Conservation (phyloP, 495 filamentous ascomycete species). For the Xylaria nigripes region DNA sequence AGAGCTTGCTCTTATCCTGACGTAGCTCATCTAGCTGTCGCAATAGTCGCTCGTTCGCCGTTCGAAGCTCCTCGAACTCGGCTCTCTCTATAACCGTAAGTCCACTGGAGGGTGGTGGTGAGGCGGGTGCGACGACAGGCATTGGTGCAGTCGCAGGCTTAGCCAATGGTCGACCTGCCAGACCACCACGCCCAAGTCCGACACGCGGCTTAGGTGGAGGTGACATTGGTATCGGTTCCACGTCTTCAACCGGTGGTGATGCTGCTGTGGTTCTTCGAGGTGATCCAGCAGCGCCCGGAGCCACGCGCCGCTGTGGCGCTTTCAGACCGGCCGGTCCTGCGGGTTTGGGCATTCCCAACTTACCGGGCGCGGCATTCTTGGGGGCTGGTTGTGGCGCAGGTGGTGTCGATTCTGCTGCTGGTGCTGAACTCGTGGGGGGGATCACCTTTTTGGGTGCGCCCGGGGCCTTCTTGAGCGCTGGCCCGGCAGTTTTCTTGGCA, state of each 20-base stretch:
- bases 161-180: constrained; percentile 80
- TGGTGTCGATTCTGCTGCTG: constrained; percentile 37
- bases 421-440: constrained; percentile 36
- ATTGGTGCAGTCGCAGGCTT: constrained; percentile 51
- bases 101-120: constrained; percentile 46
- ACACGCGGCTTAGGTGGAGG: constrained; percentile 57
- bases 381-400: constrained; percentile 45
- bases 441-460: constrained; percentile 37
- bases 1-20: constrained; percentile 62
- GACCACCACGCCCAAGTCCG: constrained; percentile 64
- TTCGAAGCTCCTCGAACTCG: constrained; percentile 80
- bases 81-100: constrained; percentile 69
- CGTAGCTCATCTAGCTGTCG: constrained; percentile 67
- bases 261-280: constrained; percentile 57
- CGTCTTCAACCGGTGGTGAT: constrained; percentile 43
- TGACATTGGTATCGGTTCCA: constrained; percentile 51
- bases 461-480: constrained; percentile 34
- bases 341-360: constrained; percentile 56
- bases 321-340: constrained; percentile 62
- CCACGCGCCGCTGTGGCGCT: constrained; percentile 55
- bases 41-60: constrained; percentile 68
- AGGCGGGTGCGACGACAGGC: constrained; percentile 29
- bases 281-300: constrained; percentile 49
- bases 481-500: constrained; percentile 39
- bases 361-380: constrained; percentile 38